Conservation (phyloP, 2,329 filamentous ascomycete species). For the Graphiopsis chlorocephala region DNA sequence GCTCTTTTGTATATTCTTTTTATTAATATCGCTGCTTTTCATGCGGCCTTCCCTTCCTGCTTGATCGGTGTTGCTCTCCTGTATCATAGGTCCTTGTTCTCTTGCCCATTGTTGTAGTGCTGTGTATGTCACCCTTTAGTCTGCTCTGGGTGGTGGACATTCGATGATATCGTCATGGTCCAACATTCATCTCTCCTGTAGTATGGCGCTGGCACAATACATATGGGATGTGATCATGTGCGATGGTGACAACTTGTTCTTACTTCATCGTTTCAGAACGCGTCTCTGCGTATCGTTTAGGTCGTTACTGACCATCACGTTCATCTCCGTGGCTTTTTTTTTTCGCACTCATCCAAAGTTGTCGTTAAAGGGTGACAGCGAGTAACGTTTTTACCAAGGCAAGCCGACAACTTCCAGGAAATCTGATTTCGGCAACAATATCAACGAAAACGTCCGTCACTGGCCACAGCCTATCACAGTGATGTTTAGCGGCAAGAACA, state of each 20-base stretch:
- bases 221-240: no score
- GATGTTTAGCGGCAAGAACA: background rate
- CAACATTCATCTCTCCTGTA: background rate
- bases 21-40: background rate
- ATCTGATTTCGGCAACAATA: background rate
- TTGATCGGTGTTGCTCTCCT: background rate
- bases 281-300: background rate
- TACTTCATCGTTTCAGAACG: background rate
- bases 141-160: background rate
- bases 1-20: background rate
- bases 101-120: background rate
- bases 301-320: background rate
- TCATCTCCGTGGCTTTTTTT: background rate
- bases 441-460: background rate
- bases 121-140: background rate
- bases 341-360: background rate
- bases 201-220: background rate
- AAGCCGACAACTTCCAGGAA: background rate
- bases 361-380: background rate
- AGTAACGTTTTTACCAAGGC: background rate
- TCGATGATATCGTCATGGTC: background rate
- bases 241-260: no score
- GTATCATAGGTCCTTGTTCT: background rate
- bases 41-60: background rate
- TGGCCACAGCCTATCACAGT: background rate